Evolutionary conservation across 257 asterid genomes (phyloP).

Genomic region (Rhazya stricta): DNA sequence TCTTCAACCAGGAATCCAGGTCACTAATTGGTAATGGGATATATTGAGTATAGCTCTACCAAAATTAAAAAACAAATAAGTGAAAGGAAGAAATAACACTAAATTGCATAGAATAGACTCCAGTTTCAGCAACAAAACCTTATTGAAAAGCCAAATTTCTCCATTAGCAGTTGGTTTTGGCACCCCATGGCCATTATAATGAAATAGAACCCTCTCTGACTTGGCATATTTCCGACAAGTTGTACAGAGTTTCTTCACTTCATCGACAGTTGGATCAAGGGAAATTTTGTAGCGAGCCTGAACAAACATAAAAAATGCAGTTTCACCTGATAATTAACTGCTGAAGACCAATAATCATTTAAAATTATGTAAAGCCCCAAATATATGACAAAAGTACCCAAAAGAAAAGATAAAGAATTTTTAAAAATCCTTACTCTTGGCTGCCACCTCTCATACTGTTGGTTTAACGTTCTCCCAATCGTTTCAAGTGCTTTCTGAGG

Average conservation of each 20-base stretch:
- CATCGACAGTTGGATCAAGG: conserved; percentile 92
- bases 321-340: neutral
- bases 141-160: conserved; percentile 94
- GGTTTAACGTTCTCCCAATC: conserved; percentile 54
- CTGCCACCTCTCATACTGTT: conserved; percentile 66
- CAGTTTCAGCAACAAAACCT: conserved; percentile 40
- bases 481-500: conserved; percentile 65
- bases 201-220: conserved; percentile 94
- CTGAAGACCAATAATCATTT: neutral
- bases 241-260: conserved; percentile 87
- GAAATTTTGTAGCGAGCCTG: conserved; percentile 90
- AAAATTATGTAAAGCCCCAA: neutral
- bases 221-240: conserved; percentile 93
- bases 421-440: conserved; percentile 68
- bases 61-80: conserved; percentile 30
- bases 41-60: conserved; percentile 92
- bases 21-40: conserved; percentile 87
- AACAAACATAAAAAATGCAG: conserved; percentile 4
- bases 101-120: conserved; percentile 12
- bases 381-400: neutral
- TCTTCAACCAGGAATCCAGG: conserved; percentile 93
- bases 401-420: neutral
- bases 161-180: conserved; percentile 97
- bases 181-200: conserved; percentile 99
- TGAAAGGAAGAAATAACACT: conserved; percentile 13